phyloP scores from a whole-genome alignment of 805 yeast species.

The Yarrowia bubula region DNA sequence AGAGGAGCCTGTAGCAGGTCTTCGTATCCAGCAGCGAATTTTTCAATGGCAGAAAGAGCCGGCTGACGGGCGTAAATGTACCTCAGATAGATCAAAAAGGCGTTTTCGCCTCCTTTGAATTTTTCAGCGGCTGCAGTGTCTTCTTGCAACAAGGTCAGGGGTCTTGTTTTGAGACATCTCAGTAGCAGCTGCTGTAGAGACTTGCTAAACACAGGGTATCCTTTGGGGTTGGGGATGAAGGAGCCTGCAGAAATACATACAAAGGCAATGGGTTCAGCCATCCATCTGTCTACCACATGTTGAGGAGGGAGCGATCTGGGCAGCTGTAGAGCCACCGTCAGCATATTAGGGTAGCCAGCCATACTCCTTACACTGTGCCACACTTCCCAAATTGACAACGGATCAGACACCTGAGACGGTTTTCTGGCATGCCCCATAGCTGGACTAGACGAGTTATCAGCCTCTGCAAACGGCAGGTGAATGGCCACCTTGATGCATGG shows the following conservation, averaged over 20 bases:
- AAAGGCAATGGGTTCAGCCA: conserved; percentile 63
- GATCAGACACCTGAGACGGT: conserved; percentile 37
- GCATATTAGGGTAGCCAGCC: conserved; percentile 52
- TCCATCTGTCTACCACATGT: conserved; percentile 57
- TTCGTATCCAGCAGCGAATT: conserved; percentile 41
- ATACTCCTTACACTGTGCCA: conserved; percentile 65
- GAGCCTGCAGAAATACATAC: conserved; percentile 54
- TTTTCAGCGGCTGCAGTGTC: conserved; percentile 28
- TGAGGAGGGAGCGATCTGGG: conserved; percentile 59
- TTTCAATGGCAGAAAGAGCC: conserved; percentile 38
- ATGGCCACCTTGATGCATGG: conserved; percentile 37
- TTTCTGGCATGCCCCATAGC: conserved; percentile 20
- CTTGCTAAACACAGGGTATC: conserved; percentile 63
- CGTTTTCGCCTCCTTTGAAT: conserved; percentile 33
- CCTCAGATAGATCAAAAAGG: conserved; percentile 34
- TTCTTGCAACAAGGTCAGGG: conserved; percentile 52
- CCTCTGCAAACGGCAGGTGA: conserved; percentile 40
- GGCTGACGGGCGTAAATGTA: conserved; percentile 34
- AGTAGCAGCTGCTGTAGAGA: conserved; percentile 52
- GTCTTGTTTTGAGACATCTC: conserved; percentile 46
- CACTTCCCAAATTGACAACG: conserved; percentile 66
- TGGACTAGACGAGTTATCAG: conserved; percentile 42
- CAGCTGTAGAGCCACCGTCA: conserved; percentile 73
- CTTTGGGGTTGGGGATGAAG: conserved; percentile 58
- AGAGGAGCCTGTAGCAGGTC: conserved; percentile 60